Evolutionary conservation across 108 stramenopile species (phyloP).

Genomic region (Skeletonema costatum): DNA sequence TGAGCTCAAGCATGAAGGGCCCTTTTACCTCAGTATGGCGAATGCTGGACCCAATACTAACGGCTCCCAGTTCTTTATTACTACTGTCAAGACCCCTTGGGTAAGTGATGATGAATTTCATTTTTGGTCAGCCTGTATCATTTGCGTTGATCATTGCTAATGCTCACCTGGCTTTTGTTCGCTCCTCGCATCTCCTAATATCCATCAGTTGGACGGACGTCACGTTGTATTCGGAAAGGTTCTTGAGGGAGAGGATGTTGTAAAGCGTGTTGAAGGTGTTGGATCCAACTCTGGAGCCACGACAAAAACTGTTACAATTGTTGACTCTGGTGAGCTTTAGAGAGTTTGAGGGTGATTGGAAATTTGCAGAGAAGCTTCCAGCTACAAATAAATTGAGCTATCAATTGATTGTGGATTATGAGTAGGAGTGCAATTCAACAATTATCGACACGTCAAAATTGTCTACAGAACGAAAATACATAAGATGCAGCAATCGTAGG

Average conservation of each 20-base stretch:
- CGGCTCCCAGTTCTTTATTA: constrained; percentile 83
- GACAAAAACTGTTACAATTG: constrained; percentile 78
- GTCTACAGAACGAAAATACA: neutral
- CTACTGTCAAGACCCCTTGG: constrained; percentile 74
- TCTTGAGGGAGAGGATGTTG: constrained; percentile 90
- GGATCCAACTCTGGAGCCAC: constrained; percentile 82
- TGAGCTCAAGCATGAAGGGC: constrained; percentile 77
- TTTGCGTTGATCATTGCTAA: too few relatives aligned
- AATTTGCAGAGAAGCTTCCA: neutral
- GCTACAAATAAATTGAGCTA: neutral
- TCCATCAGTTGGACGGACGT: constrained; percentile 93
- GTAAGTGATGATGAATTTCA: constrained; percentile 16
- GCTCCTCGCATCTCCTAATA: too few relatives aligned
- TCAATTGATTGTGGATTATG: neutral
- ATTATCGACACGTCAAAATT: neutral
- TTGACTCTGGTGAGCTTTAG: constrained; percentile 90
- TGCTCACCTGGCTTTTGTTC: too few relatives aligned
- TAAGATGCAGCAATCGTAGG: neutral
- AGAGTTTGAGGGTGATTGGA: neutral
- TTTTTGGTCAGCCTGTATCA: constrained; percentile 73
- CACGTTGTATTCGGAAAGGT: constrained; percentile 99
- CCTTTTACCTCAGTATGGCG: constrained; percentile 93
- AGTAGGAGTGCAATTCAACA: neutral
- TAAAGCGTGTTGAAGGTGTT: constrained; percentile 80
- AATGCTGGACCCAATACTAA: constrained; percentile 90